Percentiles rank a stretch among this genome's conserved stretches.
Evolutionary conservation across 1,139 yeast species (phyloP).

Genomic region (Taphrina flavorubra): DNA sequence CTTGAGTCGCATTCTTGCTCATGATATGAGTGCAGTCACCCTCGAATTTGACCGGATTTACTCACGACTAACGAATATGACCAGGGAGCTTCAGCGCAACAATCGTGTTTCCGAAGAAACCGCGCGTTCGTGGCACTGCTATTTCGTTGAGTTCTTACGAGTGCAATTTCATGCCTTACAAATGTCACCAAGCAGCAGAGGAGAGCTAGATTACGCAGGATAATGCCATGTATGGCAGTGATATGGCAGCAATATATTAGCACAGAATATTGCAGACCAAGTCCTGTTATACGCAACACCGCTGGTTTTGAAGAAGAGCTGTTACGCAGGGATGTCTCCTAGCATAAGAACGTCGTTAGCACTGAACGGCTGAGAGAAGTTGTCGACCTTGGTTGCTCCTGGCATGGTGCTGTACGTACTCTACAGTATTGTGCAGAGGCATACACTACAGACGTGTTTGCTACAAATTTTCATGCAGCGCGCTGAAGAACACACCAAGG

Average conservation of each 20-base stretch:
- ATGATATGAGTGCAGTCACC: conserved; percentile 1
- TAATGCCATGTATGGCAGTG: background rate
- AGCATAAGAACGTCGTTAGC: too few relatives aligned
- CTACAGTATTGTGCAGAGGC: too few relatives aligned
- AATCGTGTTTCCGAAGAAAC: background rate
- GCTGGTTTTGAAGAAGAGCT: too few relatives aligned
- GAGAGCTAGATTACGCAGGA: background rate
- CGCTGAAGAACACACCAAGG: too few relatives aligned
- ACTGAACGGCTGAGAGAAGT: too few relatives aligned
- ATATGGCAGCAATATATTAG: background rate
- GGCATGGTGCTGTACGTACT: too few relatives aligned
- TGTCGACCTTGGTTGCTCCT: too few relatives aligned
- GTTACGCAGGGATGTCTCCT: too few relatives aligned
- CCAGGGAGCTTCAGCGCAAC: background rate
- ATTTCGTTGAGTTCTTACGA: background rate
- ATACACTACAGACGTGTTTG: too few relatives aligned
- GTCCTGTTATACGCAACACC: too few relatives aligned
- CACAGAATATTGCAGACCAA: too few relatives aligned
- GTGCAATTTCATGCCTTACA: background rate
- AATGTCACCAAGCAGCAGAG: background rate
- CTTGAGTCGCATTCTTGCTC: background rate
- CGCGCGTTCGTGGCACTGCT: background rate
- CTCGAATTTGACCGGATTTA: background rate
- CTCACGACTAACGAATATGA: background rate
- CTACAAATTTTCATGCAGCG: too few relatives aligned